Conservation (phyloP, 1,284 basidiomycete genomes). For the Fistulinella staudtii region DNA sequence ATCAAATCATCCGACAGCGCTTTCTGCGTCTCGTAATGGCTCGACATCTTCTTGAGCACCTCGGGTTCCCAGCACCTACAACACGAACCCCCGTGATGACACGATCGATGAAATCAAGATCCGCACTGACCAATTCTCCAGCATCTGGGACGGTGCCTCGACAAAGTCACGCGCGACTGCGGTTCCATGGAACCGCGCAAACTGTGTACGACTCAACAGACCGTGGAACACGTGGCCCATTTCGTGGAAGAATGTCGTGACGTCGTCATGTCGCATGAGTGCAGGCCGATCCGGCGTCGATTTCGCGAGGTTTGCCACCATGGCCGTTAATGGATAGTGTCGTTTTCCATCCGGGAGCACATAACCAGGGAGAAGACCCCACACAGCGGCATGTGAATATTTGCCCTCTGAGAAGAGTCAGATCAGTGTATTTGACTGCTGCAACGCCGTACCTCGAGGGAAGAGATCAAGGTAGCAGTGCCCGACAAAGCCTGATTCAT, state of each 20-base stretch:
- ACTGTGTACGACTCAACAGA: conserved; percentile 68
- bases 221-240: conserved; percentile 90
- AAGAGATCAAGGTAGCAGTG: conserved; percentile 85
- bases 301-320: conserved; percentile 88
- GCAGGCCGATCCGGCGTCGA: conserved; percentile 76
- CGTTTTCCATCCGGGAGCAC: conserved; percentile 49
- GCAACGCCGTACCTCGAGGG: conserved; percentile 57
- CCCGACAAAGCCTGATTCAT: conserved; percentile 68
- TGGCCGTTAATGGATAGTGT: conserved; percentile 70
- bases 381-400: conserved; percentile 85
- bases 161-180: conserved; percentile 80
- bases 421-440: neutral
- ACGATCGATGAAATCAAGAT: neutral
- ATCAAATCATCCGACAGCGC: conserved; percentile 70
- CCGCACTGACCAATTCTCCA: conserved; percentile 74
- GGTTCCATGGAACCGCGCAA: conserved; percentile 76
- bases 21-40: conserved; percentile 71
- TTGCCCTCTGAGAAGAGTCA: conserved; percentile 51
- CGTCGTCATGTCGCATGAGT: conserved; percentile 78
- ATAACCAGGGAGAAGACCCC: conserved; percentile 67
- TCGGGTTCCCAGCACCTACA: conserved; percentile 73
- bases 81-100: neutral
- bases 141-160: conserved; percentile 85
- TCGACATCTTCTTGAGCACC: conserved; percentile 64
- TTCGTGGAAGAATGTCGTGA: conserved; percentile 78